Evolutionary conservation across 306 rosid species (phyloP).

Genomic region (Ormosia semicastrata): DNA sequence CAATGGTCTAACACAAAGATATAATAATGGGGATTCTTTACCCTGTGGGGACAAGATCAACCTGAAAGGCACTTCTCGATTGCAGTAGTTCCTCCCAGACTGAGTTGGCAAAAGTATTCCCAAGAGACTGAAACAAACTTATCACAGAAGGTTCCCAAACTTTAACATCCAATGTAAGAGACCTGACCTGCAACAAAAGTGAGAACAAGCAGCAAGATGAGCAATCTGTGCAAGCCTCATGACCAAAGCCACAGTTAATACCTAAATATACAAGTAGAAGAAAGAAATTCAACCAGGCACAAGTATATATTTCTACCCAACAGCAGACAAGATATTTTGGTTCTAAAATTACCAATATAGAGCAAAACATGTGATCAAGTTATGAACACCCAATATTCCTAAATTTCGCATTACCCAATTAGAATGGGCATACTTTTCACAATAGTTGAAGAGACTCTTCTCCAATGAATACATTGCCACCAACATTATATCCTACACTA

Average conservation of each 20-base stretch:
- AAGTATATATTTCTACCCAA: not conserved
- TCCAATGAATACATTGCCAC: not conserved
- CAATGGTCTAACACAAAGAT: slow-evolving; percentile 21
- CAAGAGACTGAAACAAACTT: slow-evolving; percentile 94
- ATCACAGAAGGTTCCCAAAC: slow-evolving; percentile 99
- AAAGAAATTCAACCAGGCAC: not conserved
- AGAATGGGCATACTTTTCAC: not conserved
- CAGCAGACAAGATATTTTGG: not conserved
- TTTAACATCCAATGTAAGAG: slow-evolving; percentile 95
- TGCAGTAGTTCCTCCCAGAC: slow-evolving; percentile 98
- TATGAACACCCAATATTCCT: not conserved
- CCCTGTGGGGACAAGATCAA: slow-evolving; percentile 89
- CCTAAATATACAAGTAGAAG: not conserved
- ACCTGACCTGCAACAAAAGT: slow-evolving; percentile 70
- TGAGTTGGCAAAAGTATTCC: slow-evolving; percentile 94
- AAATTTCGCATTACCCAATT: not conserved
- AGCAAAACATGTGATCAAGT: not conserved
- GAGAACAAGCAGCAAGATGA: slow-evolving; percentile 30
- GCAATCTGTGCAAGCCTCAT: slow-evolving; percentile 17
- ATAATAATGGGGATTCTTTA: slow-evolving; percentile 45
- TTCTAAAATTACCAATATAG: not conserved
- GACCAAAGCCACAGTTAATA: not conserved
- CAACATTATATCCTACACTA: not conserved
- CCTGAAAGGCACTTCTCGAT: slow-evolving; percentile 84
- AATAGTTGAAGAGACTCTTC: not conserved